Evolutionary conservation across 495 filamentous ascomycete species (phyloP), one percentile per base, ranked within the genome.

Genomic region (Podospora comata): DNA sequence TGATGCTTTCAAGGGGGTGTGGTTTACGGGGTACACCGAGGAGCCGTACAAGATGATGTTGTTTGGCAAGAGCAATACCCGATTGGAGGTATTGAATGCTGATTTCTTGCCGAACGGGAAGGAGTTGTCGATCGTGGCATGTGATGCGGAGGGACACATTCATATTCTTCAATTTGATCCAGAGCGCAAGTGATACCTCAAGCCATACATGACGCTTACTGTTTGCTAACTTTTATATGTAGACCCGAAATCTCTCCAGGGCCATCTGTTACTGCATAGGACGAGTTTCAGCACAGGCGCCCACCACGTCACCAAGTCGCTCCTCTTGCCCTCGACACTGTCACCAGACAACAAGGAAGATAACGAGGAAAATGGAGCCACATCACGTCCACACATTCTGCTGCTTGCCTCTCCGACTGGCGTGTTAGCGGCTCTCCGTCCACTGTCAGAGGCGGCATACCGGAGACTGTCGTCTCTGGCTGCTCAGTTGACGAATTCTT

Each of bases 191-290:
- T 80, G 16, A 65, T 34, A 44, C 32, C 28, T 62, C 62, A 65
- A 60, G 15, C 19, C 5, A 9, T 34, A 4, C 68, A 26, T 4
- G 4, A 20, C 4, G 2, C 48, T 54, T n/a, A 13, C 58, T 19
- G 55, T 13, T 9, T 58, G 34, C 74, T 82, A 73, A 82, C 68
- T 11, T 32, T 2, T 2, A 7, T 18, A 61, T 67, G 57, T 68
- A 97, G 94, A 98, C 78, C 95, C 96, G 15, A 95, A 94, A 82
- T 94, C 94, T 19, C 89, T 96, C 27, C 89, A 92, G 67, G 96
- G 96, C 69, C 90, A 92, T 71, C 86, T 91, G 64, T 86, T 99
- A 48, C 86, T 98, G 56, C 92, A 91, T 79, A 87, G 90, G 56
- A 91, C 91, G 59, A 90, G 92, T 70, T 97, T 98, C 83, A 80